Percentiles rank a stretch among this genome's conserved stretches.
Evolutionary conservation across 441 rosid species (phyloP).

Genomic region (Pelargonium australe): DNA sequence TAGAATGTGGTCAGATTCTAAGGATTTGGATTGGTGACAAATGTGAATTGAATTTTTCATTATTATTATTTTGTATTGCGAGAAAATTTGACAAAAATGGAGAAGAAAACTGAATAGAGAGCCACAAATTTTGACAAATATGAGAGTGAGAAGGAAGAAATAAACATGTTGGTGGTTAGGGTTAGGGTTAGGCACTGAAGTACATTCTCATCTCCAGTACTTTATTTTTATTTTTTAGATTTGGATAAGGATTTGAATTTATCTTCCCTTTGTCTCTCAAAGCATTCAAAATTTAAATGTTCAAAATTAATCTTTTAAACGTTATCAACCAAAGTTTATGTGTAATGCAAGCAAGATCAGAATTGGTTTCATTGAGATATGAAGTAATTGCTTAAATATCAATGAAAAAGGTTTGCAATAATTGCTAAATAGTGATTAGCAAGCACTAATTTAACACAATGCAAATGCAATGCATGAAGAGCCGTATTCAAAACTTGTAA

Average conservation of each 20-base stretch:
- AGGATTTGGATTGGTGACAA: neutral
- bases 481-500: conserved; percentile 19
- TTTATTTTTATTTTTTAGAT: no score
- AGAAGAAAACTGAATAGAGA: no score
- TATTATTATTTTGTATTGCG: neutral
- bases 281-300: no score
- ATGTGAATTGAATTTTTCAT: neutral
- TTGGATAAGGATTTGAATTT: no score
- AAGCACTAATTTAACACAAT: conserved; percentile 7
- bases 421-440: neutral
- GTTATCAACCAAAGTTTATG: no score
- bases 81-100: neutral
- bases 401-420: neutral
- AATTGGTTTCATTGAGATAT: neutral
- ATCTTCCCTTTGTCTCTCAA: no score
- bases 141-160: no score
- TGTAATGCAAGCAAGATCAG: neutral
- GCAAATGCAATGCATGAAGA: conserved; percentile 25
- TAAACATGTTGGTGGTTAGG: no score
- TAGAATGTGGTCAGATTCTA: neutral
- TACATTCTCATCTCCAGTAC: no score
- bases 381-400: neutral
- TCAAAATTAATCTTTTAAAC: no score
- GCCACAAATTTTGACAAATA: no score
- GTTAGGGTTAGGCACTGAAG: no score